These are phyloP conservation scores for Coniosporium tulheliwenetii DNA, from an alignment of 2,329 filamentous ascomycete genomes.

Conservation along the genomic window DNA sequence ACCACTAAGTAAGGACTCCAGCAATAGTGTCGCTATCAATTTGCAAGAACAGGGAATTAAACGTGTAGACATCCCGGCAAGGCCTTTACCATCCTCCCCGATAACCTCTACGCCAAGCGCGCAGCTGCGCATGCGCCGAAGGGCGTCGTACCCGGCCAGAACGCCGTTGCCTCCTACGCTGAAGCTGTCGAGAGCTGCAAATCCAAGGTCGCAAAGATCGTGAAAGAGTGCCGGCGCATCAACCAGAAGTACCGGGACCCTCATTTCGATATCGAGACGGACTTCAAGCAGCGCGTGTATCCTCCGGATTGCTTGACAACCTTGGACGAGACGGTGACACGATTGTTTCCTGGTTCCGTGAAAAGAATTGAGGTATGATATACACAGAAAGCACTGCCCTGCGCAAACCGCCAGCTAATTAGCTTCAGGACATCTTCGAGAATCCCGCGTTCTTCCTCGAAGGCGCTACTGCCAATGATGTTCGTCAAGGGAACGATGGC, in stretches of 20 bases:
- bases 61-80: slow-evolving; percentile 45
- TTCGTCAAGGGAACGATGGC: slow-evolving; percentile 61
- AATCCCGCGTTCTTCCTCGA: slow-evolving; percentile 63
- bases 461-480: slow-evolving; percentile 59
- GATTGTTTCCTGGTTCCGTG: slow-evolving; percentile 50
- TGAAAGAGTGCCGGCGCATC: slow-evolving; percentile 50
- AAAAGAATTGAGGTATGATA: slow-evolving; percentile 46
- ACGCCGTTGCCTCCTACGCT: slow-evolving; percentile 53
- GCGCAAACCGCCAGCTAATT: neutral
- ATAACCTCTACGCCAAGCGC: slow-evolving; percentile 47
- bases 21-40: slow-evolving; percentile 24
- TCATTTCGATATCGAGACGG: slow-evolving; percentile 73
- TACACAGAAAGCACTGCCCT: neutral
- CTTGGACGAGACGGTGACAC: slow-evolving; percentile 20
- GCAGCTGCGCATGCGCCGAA: slow-evolving; percentile 40
- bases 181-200: slow-evolving; percentile 55
- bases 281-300: slow-evolving; percentile 39
- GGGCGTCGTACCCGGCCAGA: slow-evolving; percentile 41
- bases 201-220: slow-evolving; percentile 41
- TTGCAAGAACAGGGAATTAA: neutral
- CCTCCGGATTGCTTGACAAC: slow-evolving; percentile 34
- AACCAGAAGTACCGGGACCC: slow-evolving; percentile 79
- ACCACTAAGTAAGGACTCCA: slow-evolving; percentile 35
- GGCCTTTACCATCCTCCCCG: slow-evolving; percentile 54
- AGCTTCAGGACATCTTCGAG: slow-evolving; percentile 57